These are phyloP conservation scores for Atkinsonella texensis DNA, from an alignment of 2,329 filamentous ascomycete genomes.

Conservation along the genomic window DNA sequence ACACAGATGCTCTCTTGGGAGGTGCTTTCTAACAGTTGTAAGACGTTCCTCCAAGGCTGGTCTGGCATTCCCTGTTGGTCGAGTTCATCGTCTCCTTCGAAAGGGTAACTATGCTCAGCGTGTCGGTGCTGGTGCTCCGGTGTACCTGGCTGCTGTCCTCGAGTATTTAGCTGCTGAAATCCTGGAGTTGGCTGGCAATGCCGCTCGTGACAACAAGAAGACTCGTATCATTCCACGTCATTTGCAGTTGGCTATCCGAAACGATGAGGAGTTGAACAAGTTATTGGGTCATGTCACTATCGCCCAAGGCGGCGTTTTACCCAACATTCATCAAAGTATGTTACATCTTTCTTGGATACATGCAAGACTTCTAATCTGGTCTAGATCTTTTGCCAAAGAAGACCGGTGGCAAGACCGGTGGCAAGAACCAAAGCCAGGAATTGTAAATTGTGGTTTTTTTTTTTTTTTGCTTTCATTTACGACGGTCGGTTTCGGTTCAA, in stretches of 20 bases:
- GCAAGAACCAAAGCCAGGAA: constrained; percentile 89
- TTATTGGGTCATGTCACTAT: constrained; percentile 92
- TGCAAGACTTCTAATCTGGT: constrained; percentile 24
- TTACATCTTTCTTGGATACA: constrained; percentile 13
- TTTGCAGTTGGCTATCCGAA: constrained; percentile 96
- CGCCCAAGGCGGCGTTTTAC: constrained; percentile 91
- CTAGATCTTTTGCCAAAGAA: constrained; percentile 98
- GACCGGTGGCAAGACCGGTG: constrained; percentile 66
- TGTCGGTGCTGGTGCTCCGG: constrained; percentile 95
- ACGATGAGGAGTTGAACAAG: constrained; percentile 99
- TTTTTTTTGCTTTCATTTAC: constrained; percentile 35
- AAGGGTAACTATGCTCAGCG: constrained; percentile 99
- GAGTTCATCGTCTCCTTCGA: constrained; percentile 97
- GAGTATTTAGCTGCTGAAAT: constrained; percentile 99
- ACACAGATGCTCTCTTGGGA: neutral
- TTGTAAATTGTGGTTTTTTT: constrained; percentile 51
- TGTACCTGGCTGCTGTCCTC: constrained; percentile 93
- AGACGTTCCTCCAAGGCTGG: constrained; percentile 99
- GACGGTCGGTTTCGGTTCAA: constrained; percentile 59
- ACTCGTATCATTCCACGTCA: constrained; percentile 99
- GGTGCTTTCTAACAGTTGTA: neutral
- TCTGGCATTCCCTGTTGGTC: constrained; percentile 96
- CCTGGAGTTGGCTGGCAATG: constrained; percentile 96
- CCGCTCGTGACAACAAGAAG: constrained; percentile 99
- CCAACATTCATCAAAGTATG: constrained; percentile 96